Conservation (phyloP, 148 eudicot species). For the Heliamphora exappendiculata region DNA sequence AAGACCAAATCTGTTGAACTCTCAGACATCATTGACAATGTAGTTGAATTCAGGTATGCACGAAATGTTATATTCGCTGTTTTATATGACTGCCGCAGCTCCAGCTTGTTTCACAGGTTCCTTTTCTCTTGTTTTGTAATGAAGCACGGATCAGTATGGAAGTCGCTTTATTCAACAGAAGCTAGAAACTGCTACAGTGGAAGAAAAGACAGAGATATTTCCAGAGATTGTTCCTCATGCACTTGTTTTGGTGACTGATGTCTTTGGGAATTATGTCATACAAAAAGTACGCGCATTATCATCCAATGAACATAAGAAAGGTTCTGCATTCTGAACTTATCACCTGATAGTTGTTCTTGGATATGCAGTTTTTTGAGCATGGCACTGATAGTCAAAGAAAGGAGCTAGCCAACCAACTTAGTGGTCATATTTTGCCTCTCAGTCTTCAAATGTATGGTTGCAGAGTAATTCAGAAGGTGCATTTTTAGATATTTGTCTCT, state of each 20-base stretch:
- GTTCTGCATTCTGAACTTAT: not conserved
- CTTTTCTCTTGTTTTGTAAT: slow-evolving; percentile 8
- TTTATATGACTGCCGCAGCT: slow-evolving; percentile 1
- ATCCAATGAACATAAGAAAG: not conserved
- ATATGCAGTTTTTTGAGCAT: slow-evolving; percentile 61
- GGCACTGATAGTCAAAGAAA: slow-evolving; percentile 48
- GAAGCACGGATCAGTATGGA: slow-evolving; percentile 62
- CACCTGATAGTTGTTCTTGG: not conserved
- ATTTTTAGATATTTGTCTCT: slow-evolving; percentile 9
- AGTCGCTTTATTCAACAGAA: slow-evolving; percentile 75
- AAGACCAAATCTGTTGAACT: slow-evolving; percentile 42
- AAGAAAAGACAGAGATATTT: slow-evolving; percentile 46
- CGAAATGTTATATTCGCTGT: not conserved
- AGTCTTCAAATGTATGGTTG: slow-evolving; percentile 81
- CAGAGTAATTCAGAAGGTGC: slow-evolving; percentile 72
- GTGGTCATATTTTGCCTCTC: slow-evolving; percentile 56
- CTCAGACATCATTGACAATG: slow-evolving; percentile 42
- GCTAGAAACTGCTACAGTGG: slow-evolving; percentile 45
- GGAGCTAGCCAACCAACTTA: slow-evolving; percentile 39
- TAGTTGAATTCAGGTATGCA: slow-evolving; percentile 52
- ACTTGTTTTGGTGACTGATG: slow-evolving; percentile 54
- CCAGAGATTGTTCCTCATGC: slow-evolving; percentile 46
- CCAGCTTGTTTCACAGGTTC: not conserved
- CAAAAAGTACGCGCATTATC: slow-evolving; percentile 36
- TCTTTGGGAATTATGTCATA: slow-evolving; percentile 72